These are phyloP conservation scores for Diaporthe batatas DNA, from an alignment of 2,329 filamentous ascomycete species.

Conservation along the genomic window DNA sequence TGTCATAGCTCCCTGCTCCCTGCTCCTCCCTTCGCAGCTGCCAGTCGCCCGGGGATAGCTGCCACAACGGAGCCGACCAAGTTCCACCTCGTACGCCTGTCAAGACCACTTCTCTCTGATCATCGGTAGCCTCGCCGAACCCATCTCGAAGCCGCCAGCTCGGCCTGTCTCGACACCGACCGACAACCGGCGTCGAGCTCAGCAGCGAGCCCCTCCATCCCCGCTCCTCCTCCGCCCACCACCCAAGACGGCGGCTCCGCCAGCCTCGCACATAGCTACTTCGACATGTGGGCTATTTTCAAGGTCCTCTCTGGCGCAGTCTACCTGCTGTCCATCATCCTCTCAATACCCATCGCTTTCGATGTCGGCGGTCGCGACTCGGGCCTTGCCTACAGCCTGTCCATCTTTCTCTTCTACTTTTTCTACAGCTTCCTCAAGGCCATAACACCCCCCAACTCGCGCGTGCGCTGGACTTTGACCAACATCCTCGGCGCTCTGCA, in stretches of 20 bases:
- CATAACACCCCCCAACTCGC: slow-evolving; percentile 82
- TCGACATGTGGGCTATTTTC: slow-evolving; percentile 82
- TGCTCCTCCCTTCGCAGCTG: slow-evolving; percentile 22
- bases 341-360: slow-evolving; percentile 96
- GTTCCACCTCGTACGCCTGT: not conserved
- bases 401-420: slow-evolving; percentile 91
- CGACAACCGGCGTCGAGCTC: slow-evolving; percentile 18
- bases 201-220: not conserved
- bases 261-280: not conserved
- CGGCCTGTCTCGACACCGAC: slow-evolving; percentile 19
- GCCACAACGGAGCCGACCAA: not conserved
- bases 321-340: slow-evolving; percentile 92
- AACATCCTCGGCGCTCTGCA: slow-evolving; percentile 81
- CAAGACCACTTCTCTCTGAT: not conserved
- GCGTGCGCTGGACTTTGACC: slow-evolving; percentile 79
- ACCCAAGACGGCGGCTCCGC: slow-evolving; percentile 45
- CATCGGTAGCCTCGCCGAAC: not conserved
- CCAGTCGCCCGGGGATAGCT: not conserved
- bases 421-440: slow-evolving; percentile 85
- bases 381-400: slow-evolving; percentile 92
- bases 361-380: slow-evolving; percentile 97
- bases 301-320: slow-evolving; percentile 82
- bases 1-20: slow-evolving; percentile 24
- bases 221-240: not conserved
- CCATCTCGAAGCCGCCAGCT: slow-evolving; percentile 8